Evolutionary conservation across 2,329 filamentous ascomycete species (phyloP), one percentile per base, ranked within the genome.

Genomic region (Fusarium pseudograminearum): DNA sequence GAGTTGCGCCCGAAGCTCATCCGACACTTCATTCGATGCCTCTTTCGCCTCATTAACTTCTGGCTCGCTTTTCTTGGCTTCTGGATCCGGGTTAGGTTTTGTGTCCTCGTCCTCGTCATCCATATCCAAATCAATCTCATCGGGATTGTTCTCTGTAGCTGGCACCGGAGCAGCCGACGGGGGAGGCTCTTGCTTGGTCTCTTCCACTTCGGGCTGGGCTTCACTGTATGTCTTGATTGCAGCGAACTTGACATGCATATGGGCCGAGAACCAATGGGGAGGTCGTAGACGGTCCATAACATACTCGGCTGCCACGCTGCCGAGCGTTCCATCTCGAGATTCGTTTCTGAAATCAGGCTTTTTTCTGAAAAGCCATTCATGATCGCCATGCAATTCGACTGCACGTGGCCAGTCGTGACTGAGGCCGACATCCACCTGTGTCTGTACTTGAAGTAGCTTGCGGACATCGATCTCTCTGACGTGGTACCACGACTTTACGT

Each of bases 321-420:
- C 96, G 24, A 99, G 82, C 11, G 84, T 89, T 0, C 93, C 93
- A 38, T 90, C 87, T 48, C 83, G 82, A 2, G 93, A 94, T 78
- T 99, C 96, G 51, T 87, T 81, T 69, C 89, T 85, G 69, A 98
- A 96, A 73, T 89, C 84, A 1, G 85, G 86, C 82, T 98, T 98
- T 77, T 84, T 87, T 31, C 81, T 83, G 77, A 94, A 97, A 2
- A 99, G 82, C 42, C 83, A 81, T 48, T 85, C 80, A 47, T 86
- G 81, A 76, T 98, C 86, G 7, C 96, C 96, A 68, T 89, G 86
- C 77, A 88, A 89, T 80, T 97, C 96, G 56, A 98, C 88, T 1
- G 86, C 90, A 51, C 90, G 88, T 1, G 96, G 96, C 96, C 96
- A 99, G 81, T 99, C 96, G 77, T 99, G 96, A 73, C 94, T 98